Conservation (phyloP, 805 yeast species). For the Yarrowia porcina region DNA sequence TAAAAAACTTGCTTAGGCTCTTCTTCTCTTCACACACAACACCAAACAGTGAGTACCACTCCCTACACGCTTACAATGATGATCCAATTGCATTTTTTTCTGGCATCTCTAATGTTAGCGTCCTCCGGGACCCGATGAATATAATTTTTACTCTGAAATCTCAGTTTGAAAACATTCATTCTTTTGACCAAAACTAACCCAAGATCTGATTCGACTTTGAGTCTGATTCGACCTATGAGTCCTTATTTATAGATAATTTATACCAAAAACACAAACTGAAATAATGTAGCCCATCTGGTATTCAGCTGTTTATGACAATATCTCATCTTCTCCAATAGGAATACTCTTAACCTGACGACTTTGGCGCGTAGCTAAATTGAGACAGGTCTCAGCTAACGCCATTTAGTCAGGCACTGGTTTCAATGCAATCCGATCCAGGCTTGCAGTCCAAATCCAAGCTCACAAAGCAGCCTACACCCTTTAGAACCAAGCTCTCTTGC, state of each 20-base stretch:
- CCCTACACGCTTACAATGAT: slow-evolving; percentile 26
- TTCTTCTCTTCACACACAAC: slow-evolving; percentile 2
- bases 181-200: neutral
- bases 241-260: slow-evolving; percentile 8
- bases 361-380: too few species aligned
- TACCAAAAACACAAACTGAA: neutral
- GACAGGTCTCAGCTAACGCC: too few species aligned
- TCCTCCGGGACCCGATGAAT: slow-evolving; percentile 34
- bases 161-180: neutral
- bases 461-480: too few species aligned
- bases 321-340: too few species aligned
- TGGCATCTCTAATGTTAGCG: slow-evolving; percentile 38
- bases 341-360: too few species aligned
- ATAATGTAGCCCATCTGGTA: too few species aligned
- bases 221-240: too few species aligned
- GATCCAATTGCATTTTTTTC: slow-evolving; percentile 30
- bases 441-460: too few species aligned
- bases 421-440: too few species aligned
- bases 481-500: too few species aligned
- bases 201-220: neutral
- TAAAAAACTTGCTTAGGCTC: neutral
- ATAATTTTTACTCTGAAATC: slow-evolving; percentile 31
- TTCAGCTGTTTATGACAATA: too few species aligned
- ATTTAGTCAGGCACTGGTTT: too few species aligned
- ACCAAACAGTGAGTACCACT: slow-evolving; percentile 11